Base-by-base conservation (phyloP, 495 filamentous ascomycete species). In the Pyrenopolyporus hunteri region DNA sequence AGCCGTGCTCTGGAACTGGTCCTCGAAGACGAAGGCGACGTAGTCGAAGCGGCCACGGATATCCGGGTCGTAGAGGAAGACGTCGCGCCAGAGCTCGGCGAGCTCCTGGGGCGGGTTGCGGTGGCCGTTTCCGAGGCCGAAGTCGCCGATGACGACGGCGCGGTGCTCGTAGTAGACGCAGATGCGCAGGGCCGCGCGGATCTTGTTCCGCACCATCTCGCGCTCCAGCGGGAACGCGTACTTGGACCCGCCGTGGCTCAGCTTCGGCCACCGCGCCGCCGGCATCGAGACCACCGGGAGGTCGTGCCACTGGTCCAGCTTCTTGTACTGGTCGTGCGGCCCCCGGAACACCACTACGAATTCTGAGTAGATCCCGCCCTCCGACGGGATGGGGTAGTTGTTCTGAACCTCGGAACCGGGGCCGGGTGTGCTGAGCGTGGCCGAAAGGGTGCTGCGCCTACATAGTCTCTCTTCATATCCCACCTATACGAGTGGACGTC, bases 381-480 rank as follows among this genome's bases (percentile, higher is more conserved):
- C 82, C 10, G 82, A 78, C 10, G 85, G 82, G 57, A 91, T 82
- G 6, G 89, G 89, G 62, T 92, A 92, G 65, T 90, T 83, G 31
- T 65, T 70, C n/a, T 69, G 57, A 22, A 66, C 54, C 8, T 63
- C 46, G 20, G 74, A 78, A 16, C 69, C 68, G 7, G 71, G 70
- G 35, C 74, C 82, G 6, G 85, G 82, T 14, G 82, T 86, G 16
- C 72, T 79, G 19, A 92, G 74, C 2, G 84, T 80, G 6, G 85
- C 82, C 7, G 85, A 83, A 26, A 92, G 84, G 49, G 86, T 91
- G 69, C 86, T 89, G 51, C 89, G 78, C 50, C 88, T 78, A 64
- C 85, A 86, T 16, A 92, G 80, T 32, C 83, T 84, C 67, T 91
- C 86, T 68, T 92, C 89, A 23, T 87, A 89, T 14, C 86, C 86